Evolutionary conservation across 148 eudicot species (phyloP).

Genomic region (Limonium bicolor): DNA sequence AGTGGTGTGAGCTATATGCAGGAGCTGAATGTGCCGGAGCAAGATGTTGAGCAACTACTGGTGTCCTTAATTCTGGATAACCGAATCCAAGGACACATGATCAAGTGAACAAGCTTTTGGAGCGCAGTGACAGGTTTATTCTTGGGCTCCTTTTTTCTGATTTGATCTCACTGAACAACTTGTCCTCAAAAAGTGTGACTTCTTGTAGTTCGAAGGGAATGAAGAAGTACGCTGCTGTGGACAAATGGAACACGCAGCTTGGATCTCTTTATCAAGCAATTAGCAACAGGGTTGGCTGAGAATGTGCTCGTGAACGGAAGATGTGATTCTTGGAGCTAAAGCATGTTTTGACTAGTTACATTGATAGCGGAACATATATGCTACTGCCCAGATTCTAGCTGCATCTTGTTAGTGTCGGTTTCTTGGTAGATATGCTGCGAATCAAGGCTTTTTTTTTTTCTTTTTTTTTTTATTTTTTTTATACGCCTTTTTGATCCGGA

Average conservation of each 20-base stretch:
- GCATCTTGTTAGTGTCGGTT: too few relatives aligned
- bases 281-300: conserved; percentile 63
- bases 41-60: conserved; percentile 76
- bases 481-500: too few relatives aligned
- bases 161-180: not conserved
- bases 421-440: too few relatives aligned
- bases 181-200: not conserved
- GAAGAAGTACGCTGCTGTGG: conserved; percentile 82
- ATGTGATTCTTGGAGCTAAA: too few relatives aligned
- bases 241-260: conserved; percentile 93
- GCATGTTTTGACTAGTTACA: too few relatives aligned
- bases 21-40: conserved; percentile 95
- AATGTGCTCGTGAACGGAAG: too few relatives aligned
- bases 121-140: conserved; percentile 65
- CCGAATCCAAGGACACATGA: conserved; percentile 92
- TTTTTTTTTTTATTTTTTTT: too few relatives aligned
- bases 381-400: too few relatives aligned
- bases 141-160: not conserved
- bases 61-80: conserved; percentile 92
- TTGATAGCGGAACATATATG: too few relatives aligned
- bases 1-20: too few relatives aligned
- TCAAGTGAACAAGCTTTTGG: conserved; percentile 83
- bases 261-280: conserved; percentile 57
- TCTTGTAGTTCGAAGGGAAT: conserved; percentile 75
- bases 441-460: too few relatives aligned